These are phyloP conservation scores for Aspergillus aculeatinus DNA, from an alignment of 2,329 filamentous ascomycete species.

Conservation along the genomic window DNA sequence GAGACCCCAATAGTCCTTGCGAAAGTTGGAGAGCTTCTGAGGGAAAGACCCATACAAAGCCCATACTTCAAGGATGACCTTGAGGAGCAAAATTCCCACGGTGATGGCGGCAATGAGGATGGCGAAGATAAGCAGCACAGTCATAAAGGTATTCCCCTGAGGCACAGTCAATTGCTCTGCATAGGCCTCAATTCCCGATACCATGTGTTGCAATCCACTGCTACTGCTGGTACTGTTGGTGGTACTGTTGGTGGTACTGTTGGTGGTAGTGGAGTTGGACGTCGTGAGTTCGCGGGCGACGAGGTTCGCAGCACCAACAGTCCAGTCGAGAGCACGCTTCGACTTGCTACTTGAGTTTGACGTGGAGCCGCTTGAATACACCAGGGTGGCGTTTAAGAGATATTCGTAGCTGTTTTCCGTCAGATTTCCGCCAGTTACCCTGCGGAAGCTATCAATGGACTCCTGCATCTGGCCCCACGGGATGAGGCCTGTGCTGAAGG, in stretches of 20 bases:
- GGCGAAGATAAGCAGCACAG: slow-evolving; percentile 80
- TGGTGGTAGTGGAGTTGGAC: slow-evolving; percentile 43
- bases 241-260: slow-evolving; percentile 25
- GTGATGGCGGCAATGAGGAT: slow-evolving; percentile 82
- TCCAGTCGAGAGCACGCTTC: slow-evolving; percentile 57
- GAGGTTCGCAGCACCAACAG: slow-evolving; percentile 48
- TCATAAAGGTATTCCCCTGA: slow-evolving; percentile 93
- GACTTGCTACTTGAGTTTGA: slow-evolving; percentile 44
- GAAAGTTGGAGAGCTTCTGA: slow-evolving; percentile 74
- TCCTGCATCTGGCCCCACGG: slow-evolving; percentile 78
- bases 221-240: slow-evolving; percentile 28
- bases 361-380: slow-evolving; percentile 63
- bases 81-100: slow-evolving; percentile 82
- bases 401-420: slow-evolving; percentile 74
- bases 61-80: slow-evolving; percentile 88
- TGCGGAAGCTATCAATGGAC: slow-evolving; percentile 81
- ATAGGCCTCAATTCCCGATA: slow-evolving; percentile 77
- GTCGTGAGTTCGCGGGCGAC: slow-evolving; percentile 51
- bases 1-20: slow-evolving; percentile 93
- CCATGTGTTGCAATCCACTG: slow-evolving; percentile 52
- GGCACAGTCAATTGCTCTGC: slow-evolving; percentile 84
- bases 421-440: slow-evolving; percentile 79
- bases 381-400: slow-evolving; percentile 72
- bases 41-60: slow-evolving; percentile 87
- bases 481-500: slow-evolving; percentile 81